These are phyloP conservation scores for Vaccinium myrtillus DNA, from an alignment of 148 eudicot genomes.

Conservation along the genomic window DNA sequence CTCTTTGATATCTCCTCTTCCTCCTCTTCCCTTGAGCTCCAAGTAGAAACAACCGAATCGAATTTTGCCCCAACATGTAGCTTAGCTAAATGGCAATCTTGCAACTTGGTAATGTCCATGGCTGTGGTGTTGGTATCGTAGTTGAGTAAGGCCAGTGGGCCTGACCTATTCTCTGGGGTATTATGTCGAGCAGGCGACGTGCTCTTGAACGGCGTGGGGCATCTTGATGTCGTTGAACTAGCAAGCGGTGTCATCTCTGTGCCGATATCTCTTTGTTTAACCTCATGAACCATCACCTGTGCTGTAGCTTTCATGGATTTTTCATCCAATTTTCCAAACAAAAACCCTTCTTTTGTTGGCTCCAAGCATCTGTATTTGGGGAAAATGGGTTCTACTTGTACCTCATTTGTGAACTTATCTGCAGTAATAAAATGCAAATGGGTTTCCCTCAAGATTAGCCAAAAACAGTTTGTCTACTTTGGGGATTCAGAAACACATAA, in stretches of 20 bases:
- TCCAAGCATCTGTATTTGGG: constrained; percentile 46
- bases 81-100: constrained; percentile 72
- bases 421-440: constrained; percentile 21
- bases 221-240: constrained; percentile 79
- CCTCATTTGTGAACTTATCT: constrained; percentile 78
- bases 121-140: constrained; percentile 14
- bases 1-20: constrained; percentile 95
- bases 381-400: constrained; percentile 25
- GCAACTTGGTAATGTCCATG: constrained; percentile 46
- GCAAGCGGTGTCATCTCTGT: constrained; percentile 93
- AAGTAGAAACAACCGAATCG: constrained; percentile 52
- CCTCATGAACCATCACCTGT: constrained; percentile 42
- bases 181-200: constrained; percentile 75
- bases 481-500: constrained; percentile 1
- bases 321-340: constrained; percentile 44
- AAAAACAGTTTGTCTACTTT: background rate
- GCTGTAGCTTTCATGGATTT: constrained; percentile 42
- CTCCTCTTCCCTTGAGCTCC: constrained; percentile 91
- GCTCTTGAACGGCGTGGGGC: constrained; percentile 72
- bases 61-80: constrained; percentile 50
- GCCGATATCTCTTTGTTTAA: constrained; percentile 71
- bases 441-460: background rate
- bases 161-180: constrained; percentile 72
- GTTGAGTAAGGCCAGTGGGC: constrained; percentile 42
- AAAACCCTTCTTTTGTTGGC: constrained; percentile 60